phyloP scores from a whole-genome alignment of 371 early-diverging fungal genomes.

The Haplosporangium sp. region DNA sequence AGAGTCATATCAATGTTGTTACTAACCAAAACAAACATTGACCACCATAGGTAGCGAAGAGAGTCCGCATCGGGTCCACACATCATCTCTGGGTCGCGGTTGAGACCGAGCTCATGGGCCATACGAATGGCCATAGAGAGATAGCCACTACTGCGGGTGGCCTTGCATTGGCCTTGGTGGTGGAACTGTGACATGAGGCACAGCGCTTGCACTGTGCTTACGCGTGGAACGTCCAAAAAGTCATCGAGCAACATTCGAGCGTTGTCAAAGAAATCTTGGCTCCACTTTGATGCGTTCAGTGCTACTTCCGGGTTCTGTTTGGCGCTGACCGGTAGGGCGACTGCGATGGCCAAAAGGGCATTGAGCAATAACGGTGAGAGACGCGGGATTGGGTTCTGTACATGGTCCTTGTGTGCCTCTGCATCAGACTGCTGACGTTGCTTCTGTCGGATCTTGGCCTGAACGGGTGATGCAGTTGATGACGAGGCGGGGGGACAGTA shows the following conservation, averaged over 20 bases:
- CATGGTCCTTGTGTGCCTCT: slow-evolving; percentile 39
- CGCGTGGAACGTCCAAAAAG: slow-evolving; percentile 71
- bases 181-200: slow-evolving; percentile 78
- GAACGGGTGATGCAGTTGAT: slow-evolving; percentile 6
- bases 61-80: slow-evolving; percentile 39
- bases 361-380: slow-evolving; percentile 71
- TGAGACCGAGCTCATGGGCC: slow-evolving; percentile 78
- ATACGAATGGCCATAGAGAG: slow-evolving; percentile 81
- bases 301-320: slow-evolving; percentile 13
- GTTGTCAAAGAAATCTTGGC: slow-evolving; percentile 61
- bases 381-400: slow-evolving; percentile 29
- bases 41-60: slow-evolving; percentile 54
- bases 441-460: too few relatives aligned
- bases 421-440: too few relatives aligned
- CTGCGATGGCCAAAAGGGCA: slow-evolving; percentile 72
- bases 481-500: slow-evolving; percentile 22
- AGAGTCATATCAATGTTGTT: too few relatives aligned
- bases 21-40: slow-evolving; percentile 52
- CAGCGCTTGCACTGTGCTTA: slow-evolving; percentile 76
- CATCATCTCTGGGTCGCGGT: slow-evolving; percentile 58
- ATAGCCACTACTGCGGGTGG: slow-evolving; percentile 72
- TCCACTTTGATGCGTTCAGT: slow-evolving; percentile 3
- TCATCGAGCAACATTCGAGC: slow-evolving; percentile 71
- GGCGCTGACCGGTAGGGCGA: slow-evolving; percentile 5
- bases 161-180: slow-evolving; percentile 66